Percentiles rank a stretch among this genome's conserved stretches.
Conservation (phyloP, 106 monocot genomes). For the Ottelia alismoides region DNA sequence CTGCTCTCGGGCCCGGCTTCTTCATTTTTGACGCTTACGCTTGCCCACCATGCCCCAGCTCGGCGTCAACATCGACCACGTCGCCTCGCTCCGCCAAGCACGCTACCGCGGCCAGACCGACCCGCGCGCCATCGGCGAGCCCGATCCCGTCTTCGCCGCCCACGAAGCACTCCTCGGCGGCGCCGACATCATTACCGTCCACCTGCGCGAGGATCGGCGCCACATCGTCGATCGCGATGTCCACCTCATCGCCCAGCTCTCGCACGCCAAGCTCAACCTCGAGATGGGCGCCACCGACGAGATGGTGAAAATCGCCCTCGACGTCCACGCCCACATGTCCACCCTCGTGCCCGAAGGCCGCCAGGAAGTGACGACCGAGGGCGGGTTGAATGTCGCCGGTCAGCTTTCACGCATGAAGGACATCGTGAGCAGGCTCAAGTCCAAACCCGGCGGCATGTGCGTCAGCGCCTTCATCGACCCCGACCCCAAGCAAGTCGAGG, state of each 20-base stretch:
- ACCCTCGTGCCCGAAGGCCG: not conserved
- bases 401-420: not conserved
- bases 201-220: not conserved
- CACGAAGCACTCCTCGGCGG: not conserved
- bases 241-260: not conserved
- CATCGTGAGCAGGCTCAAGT: not conserved
- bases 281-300: not conserved
- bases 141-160: not conserved
- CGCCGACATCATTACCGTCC: not conserved
- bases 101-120: no score
- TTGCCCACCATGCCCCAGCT: no score
- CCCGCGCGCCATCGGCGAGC: no score
- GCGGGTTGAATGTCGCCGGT: not conserved
- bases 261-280: not conserved
- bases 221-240: not conserved
- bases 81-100: no score
- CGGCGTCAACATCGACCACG: no score
- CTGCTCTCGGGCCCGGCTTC: no score
- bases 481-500: not conserved
- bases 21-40: no score
- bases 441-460: not conserved
- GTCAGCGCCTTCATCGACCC: not conserved
- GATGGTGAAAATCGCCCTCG: not conserved
- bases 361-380: not conserved
- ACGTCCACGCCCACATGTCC: not conserved